These are phyloP conservation scores for Iberis pinnata DNA, from an alignment of 345 rosid genomes.

Conservation along the genomic window DNA sequence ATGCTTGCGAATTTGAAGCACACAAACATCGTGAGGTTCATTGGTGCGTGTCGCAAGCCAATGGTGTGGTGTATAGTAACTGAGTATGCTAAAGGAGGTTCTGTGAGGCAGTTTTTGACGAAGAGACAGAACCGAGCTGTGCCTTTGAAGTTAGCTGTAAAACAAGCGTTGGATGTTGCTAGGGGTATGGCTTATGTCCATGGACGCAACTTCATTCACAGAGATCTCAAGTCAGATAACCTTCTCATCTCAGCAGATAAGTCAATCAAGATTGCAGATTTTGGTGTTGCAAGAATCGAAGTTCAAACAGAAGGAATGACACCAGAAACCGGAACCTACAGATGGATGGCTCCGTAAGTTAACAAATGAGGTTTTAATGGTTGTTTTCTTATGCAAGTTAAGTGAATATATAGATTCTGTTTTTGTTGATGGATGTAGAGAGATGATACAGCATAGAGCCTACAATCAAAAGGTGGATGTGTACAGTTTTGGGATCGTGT, in stretches of 20 bases:
- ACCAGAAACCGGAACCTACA: slow-evolving; percentile 40
- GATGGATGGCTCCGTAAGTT: slow-evolving; percentile 52
- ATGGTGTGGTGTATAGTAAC: slow-evolving; percentile 40
- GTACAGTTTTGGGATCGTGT: slow-evolving; percentile 49
- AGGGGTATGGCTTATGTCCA: slow-evolving; percentile 42
- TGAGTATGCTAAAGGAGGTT: slow-evolving; percentile 38
- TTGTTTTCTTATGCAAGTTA: background rate
- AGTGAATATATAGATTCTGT: background rate
- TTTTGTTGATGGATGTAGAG: slow-evolving; percentile 31
- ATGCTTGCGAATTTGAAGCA: slow-evolving; percentile 35
- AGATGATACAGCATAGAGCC: slow-evolving; percentile 50
- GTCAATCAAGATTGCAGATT: slow-evolving; percentile 44
- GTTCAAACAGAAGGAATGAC: slow-evolving; percentile 40
- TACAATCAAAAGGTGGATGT: slow-evolving; percentile 52
- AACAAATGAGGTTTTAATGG: background rate
- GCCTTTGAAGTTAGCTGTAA: slow-evolving; percentile 39
- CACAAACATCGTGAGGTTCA: slow-evolving; percentile 33
- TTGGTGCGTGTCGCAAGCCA: slow-evolving; percentile 38
- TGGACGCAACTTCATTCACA: slow-evolving; percentile 35
- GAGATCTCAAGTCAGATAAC: slow-evolving; percentile 42
- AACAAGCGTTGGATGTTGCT: slow-evolving; percentile 45
- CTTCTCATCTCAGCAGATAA: slow-evolving; percentile 34
- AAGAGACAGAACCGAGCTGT: slow-evolving; percentile 33
- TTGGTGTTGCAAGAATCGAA: slow-evolving; percentile 40
- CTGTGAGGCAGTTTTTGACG: slow-evolving; percentile 34